Percentiles rank a stretch among this genome's conserved stretches.
phyloP scores from a whole-genome alignment of 257 asterid species.

The Solanum sejunctum region DNA sequence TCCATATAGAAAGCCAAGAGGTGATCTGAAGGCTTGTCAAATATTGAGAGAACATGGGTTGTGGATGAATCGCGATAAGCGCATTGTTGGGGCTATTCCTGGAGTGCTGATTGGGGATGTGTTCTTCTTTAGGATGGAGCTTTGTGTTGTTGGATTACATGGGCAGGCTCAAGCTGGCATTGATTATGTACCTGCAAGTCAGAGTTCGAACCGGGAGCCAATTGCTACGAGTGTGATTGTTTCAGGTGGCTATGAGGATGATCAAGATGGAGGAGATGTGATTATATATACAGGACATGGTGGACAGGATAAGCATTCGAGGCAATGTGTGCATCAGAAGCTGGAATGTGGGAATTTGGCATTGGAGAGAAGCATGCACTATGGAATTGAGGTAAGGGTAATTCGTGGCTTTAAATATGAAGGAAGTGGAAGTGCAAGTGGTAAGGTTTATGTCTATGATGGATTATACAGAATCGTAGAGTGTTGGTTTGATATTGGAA shows the following conservation, averaged over 20 bases:
- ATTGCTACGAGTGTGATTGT: conserved; percentile 83
- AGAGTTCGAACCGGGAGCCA: conserved; percentile 79
- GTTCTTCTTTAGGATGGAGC: conserved; percentile 76
- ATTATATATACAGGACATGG: conserved; percentile 92
- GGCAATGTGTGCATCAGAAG: conserved; percentile 68
- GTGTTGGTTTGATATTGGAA: conserved; percentile 74
- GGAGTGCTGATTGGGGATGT: conserved; percentile 67
- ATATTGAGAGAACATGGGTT: conserved; percentile 41
- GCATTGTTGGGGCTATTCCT: conserved; percentile 72
- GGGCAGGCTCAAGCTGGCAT: conserved; percentile 91
- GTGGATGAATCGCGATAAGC: conserved; percentile 71
- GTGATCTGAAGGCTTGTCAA: conserved; percentile 60
- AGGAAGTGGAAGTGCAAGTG: conserved; percentile 60
- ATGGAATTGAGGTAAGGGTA: conserved; percentile 78
- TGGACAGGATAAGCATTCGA: conserved; percentile 57
- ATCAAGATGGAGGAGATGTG: conserved; percentile 71
- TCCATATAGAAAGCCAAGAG: conserved; percentile 26
- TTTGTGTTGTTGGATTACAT: conserved; percentile 74
- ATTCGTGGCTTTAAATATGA: conserved; percentile 72
- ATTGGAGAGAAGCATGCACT: conserved; percentile 72
- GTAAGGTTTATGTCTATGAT: conserved; percentile 77
- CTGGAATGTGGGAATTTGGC: conserved; percentile 81
- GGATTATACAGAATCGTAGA: conserved; percentile 55
- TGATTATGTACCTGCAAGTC: conserved; percentile 57
- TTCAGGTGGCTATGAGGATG: conserved; percentile 92